These are phyloP conservation scores for Claviceps arundinis DNA, from an alignment of 2,329 filamentous ascomycete genomes.

Conservation along the genomic window DNA sequence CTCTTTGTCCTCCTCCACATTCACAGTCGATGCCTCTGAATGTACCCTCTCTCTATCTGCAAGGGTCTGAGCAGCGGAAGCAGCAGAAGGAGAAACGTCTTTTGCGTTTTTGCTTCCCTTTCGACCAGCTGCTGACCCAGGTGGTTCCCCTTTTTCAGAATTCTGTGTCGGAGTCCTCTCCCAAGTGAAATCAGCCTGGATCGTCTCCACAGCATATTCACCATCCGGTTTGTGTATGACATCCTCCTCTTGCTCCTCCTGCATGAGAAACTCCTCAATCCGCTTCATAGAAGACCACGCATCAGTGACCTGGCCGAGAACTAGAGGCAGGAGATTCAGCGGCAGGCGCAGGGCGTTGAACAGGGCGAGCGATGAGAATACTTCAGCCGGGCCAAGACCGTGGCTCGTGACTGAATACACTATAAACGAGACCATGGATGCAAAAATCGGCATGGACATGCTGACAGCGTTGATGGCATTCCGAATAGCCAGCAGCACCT, in stretches of 20 bases:
- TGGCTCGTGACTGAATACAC: constrained; percentile 59
- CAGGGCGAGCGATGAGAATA: constrained; percentile 87
- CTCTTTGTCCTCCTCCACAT: constrained; percentile 29
- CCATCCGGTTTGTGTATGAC: constrained; percentile 41
- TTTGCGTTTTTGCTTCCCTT: constrained; percentile 24
- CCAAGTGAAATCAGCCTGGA: constrained; percentile 74
- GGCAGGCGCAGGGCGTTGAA: constrained; percentile 89
- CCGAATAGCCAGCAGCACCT: constrained; percentile 67
- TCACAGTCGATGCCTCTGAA: constrained; percentile 14
- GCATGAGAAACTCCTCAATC: constrained; percentile 76
- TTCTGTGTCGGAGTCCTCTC: constrained; percentile 52
- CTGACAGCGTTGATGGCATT: constrained; percentile 77
- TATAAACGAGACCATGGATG: constrained; percentile 91
- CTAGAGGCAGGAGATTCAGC: constrained; percentile 74
- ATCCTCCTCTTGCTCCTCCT: constrained; percentile 72
- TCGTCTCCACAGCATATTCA: constrained; percentile 58
- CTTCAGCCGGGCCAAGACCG: constrained; percentile 54
- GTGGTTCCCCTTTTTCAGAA: constrained; percentile 21
- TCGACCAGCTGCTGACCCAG: constrained; percentile 26
- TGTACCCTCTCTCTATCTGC: constrained; percentile 18
- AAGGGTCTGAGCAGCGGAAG: constrained; percentile 10
- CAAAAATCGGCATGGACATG: constrained; percentile 81
- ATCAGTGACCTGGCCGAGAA: constrained; percentile 82
- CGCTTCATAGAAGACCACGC: constrained; percentile 74
- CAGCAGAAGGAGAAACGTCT: constrained; percentile 19